A percentile compares a stretch with the other conserved stretches of the same genome.
These are phyloP conservation scores for Trichoderma gamsii DNA, from an alignment of 495 filamentous ascomycete species.

Conservation along the genomic window DNA sequence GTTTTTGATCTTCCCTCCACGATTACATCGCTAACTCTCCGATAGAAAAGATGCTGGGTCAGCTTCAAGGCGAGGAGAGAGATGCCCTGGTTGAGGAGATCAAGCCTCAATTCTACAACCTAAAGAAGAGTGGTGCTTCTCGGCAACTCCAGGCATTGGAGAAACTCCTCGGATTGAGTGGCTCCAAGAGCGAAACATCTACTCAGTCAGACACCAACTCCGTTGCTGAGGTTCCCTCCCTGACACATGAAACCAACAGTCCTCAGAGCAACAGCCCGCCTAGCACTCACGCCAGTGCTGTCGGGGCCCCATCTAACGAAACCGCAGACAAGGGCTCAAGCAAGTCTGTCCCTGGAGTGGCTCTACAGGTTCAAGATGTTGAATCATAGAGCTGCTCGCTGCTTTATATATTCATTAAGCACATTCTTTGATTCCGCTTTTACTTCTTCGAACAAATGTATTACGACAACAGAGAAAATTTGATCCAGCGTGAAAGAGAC, in stretches of 20 bases:
- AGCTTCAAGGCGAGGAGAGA: conserved; percentile 59
- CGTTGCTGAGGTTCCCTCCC: conserved; percentile 49
- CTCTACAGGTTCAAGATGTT: conserved; percentile 1
- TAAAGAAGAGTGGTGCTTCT: conserved; percentile 69
- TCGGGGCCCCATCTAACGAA: conserved; percentile 32
- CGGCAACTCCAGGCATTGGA: conserved; percentile 70
- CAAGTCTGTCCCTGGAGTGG: not conserved
- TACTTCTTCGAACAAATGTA: conserved; percentile 5
- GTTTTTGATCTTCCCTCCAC: conserved; percentile 31
- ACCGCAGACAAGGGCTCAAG: not conserved
- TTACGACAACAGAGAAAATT: not conserved
- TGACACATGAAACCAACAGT: conserved; percentile 58
- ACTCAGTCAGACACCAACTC: conserved; percentile 46
- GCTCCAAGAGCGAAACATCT: conserved; percentile 26
- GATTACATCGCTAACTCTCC: conserved; percentile 30
- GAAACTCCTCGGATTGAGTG: conserved; percentile 22
- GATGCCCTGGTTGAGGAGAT: conserved; percentile 64
- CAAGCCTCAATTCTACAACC: conserved; percentile 60
- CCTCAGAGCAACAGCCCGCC: conserved; percentile 57
- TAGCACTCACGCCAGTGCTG: conserved; percentile 50
- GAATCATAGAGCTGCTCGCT: not conserved
- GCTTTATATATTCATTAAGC: not conserved
- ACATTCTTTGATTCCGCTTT: not conserved
- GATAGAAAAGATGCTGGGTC: conserved; percentile 71
- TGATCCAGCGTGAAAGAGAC: not conserved